Conservation (phyloP, 805 yeast species). For the Candida maris region DNA sequence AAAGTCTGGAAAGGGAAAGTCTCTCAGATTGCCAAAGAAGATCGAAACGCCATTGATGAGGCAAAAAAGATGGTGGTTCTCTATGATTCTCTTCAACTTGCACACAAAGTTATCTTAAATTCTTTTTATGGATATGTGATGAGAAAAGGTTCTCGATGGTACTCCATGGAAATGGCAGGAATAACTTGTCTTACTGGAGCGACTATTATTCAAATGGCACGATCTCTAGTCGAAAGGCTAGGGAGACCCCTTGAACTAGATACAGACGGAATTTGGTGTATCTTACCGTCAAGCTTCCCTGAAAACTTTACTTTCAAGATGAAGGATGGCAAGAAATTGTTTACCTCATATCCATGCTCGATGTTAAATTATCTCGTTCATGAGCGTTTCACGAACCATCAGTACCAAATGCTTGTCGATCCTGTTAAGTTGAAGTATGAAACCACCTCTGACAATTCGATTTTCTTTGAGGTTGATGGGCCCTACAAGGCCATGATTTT, state of each 20-base stretch:
- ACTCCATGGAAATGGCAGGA: conserved; percentile 99
- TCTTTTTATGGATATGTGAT: conserved; percentile 97
- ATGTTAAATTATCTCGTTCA: conserved; percentile 95
- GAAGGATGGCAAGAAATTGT: conserved; percentile 72
- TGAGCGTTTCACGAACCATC: conserved; percentile 86
- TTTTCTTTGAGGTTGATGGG: conserved; percentile 97
- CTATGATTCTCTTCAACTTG: conserved; percentile 92
- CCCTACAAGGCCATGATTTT: conserved; percentile 97
- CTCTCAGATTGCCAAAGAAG: conserved; percentile 48
- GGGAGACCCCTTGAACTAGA: conserved; percentile 96
- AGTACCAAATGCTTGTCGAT: conserved; percentile 83
- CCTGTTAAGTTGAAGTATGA: conserved; percentile 64
- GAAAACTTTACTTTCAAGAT: conserved; percentile 73
- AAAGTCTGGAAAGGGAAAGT: conserved; percentile 90
- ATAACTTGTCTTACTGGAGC: conserved; percentile 98
- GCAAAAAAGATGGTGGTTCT: conserved; percentile 91
- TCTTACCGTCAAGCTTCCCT: conserved; percentile 88
- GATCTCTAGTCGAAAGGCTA: conserved; percentile 81
- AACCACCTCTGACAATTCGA: conserved; percentile 83
- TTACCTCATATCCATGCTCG: conserved; percentile 89
- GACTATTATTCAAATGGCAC: conserved; percentile 95
- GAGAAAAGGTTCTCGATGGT: conserved; percentile 99
- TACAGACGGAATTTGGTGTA: conserved; percentile 99
- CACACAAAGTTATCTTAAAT: conserved; percentile 93
- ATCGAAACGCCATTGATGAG: conserved; percentile 70